Evolutionary conservation across 2,329 filamentous ascomycete genomes (phyloP), one percentile per base, ranked within the genome.

Genomic region (Pyrenochaeta sp.): DNA sequence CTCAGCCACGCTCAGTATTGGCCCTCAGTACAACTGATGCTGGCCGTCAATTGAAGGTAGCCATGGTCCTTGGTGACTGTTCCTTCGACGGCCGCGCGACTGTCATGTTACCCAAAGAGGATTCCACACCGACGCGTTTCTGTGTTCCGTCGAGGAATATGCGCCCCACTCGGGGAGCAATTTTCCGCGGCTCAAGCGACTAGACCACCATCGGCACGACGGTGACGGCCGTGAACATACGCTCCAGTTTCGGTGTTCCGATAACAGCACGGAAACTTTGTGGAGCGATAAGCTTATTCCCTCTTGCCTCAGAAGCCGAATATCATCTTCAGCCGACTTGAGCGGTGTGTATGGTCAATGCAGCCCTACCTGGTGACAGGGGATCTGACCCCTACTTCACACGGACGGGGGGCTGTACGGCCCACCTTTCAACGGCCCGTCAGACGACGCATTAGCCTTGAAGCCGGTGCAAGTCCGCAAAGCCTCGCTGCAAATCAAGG

Each of bases 251-350:
- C 14, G 10, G 17, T 39, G 21, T 19, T 44, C 36, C 38, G 24
- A 11, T 27, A 28, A 18, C 10, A 22, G 27, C 17, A 30, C 30
- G 23, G 23, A 29, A 28, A 39, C 23, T 32, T 41, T 54, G 51
- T 53, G 53, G 54, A 63, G 43, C 53, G 58, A 58, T 58, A 65
- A 61, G 62, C 61, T 63, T 59, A 60, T 62, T 49, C 24, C 27
- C 34, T 26, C 29, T 38, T 57, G 24, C 37, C 28, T 44, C 40
- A 34, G 46, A 32, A 47, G 44, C 36, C 42, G 48, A 27, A 29
- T 51, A 35, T 55, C 35, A 42, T 44, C 41, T 50, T 44, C 42
- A 39, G 36, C 22, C 41, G 21, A 37, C 39, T 41, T 41, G 53
- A 55, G 61, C 62, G 63, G 60, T 53, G 61, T 55, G 59, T 51